Conservation (phyloP, 148 eudicot genomes). For the Arbutus unedo region DNA sequence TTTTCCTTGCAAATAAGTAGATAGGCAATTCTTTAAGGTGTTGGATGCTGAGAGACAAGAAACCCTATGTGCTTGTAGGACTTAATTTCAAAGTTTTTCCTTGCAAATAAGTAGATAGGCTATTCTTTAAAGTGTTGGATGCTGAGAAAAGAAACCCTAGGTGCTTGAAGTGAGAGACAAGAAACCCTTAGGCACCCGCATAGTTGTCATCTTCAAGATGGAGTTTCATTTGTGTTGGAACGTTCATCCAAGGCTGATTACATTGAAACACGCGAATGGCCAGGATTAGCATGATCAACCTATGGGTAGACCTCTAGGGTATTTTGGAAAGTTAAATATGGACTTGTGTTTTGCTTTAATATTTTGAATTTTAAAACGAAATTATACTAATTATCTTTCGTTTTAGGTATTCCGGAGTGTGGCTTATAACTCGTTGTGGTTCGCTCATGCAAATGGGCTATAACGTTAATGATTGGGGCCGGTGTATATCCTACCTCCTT, state of each 20-base stretch:
- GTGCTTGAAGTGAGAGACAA: background rate
- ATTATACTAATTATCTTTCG: background rate
- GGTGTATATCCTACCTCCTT: slow-evolving; percentile 34
- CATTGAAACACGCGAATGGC: background rate
- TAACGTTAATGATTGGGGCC: slow-evolving; percentile 41
- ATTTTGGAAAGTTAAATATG: background rate
- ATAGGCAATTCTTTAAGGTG: background rate
- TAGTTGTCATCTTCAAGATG: background rate
- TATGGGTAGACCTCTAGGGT: background rate
- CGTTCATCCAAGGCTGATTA: background rate
- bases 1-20: background rate
- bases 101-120: background rate
- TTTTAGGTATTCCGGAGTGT: slow-evolving; percentile 62
- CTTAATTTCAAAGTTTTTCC: background rate
- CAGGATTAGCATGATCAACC: background rate
- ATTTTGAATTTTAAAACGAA: background rate
- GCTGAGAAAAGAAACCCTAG: background rate
- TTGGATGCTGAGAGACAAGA: background rate
- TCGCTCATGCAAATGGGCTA: slow-evolving; percentile 40
- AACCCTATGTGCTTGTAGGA: too few species aligned
- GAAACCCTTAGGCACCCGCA: background rate
- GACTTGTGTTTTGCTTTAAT: background rate
- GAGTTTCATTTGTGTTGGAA: background rate
- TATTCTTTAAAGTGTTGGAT: background rate
- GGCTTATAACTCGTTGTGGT: slow-evolving; percentile 67